Conservation (phyloP, 2,329 filamentous ascomycete genomes). For the Ascochyta rabiei region DNA sequence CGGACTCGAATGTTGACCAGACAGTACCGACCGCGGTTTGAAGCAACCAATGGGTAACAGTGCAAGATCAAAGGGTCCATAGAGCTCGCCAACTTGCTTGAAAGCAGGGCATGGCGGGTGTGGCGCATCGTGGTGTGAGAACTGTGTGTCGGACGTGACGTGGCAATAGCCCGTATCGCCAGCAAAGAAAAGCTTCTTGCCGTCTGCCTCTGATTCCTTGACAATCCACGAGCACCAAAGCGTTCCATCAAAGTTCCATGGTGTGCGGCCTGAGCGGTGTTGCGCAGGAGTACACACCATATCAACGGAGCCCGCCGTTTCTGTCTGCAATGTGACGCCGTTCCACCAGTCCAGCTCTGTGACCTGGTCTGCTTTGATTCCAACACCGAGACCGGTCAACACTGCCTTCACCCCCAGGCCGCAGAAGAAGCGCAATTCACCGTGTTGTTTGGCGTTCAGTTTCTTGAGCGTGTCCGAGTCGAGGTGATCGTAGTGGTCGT, state of each 20-base stretch:
- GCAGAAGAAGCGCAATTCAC: constrained; percentile 52
- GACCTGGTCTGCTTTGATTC: constrained; percentile 49
- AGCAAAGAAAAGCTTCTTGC: constrained; percentile 54
- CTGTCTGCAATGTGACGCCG: constrained; percentile 42
- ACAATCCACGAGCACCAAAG: constrained; percentile 59
- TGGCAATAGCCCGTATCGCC: constrained; percentile 58
- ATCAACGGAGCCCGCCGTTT: constrained; percentile 46
- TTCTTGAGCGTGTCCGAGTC: constrained; percentile 54
- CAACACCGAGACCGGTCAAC: constrained; percentile 45
- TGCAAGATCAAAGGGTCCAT: constrained; percentile 58
- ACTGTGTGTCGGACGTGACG: constrained; percentile 37
- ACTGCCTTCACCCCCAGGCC: constrained; percentile 50
- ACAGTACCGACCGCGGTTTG: constrained; percentile 53
- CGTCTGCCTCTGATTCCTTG: constrained; percentile 31
- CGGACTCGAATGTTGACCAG: constrained; percentile 54
- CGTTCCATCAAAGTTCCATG: constrained; percentile 49
- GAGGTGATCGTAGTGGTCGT: constrained; percentile 64
- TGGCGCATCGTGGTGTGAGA: constrained; percentile 40
- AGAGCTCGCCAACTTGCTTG: constrained; percentile 52
- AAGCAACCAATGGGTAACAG: constrained; percentile 58
- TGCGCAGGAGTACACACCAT: constrained; percentile 57
- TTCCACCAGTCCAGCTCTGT: constrained; percentile 60
- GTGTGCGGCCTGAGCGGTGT: constrained; percentile 53
- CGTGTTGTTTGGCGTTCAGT: constrained; percentile 47
- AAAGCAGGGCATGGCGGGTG: constrained; percentile 57